These are phyloP conservation scores for Xylariaceae sp. DNA, from an alignment of 2,329 filamentous ascomycete genomes.

Conservation along the genomic window DNA sequence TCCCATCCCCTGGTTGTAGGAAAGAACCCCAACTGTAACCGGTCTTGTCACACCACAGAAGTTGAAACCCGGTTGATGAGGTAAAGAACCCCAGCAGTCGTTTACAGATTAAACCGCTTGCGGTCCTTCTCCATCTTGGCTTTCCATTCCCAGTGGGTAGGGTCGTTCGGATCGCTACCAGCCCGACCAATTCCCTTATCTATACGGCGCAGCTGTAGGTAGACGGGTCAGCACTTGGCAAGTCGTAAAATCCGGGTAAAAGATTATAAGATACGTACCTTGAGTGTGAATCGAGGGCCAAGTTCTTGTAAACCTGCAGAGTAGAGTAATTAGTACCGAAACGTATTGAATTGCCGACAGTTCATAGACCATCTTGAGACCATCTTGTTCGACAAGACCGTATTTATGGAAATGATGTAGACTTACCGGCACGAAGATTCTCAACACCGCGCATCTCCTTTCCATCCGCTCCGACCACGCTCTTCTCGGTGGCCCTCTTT, in stretches of 20 bases:
- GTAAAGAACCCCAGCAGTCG: background rate
- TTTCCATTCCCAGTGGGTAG: constrained; percentile 95
- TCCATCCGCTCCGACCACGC: constrained; percentile 73
- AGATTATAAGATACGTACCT: constrained; percentile 78
- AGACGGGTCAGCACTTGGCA: constrained; percentile 3
- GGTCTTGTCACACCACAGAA: background rate
- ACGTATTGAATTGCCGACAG: too few relatives aligned
- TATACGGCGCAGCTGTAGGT: constrained; percentile 48
- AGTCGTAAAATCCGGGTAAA: background rate
- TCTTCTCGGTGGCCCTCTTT: constrained; percentile 80
- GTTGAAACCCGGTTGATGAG: background rate
- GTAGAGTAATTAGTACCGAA: constrained; percentile 11
- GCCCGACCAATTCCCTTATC: constrained; percentile 78
- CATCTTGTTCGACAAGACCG: background rate
- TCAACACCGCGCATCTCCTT: constrained; percentile 80
- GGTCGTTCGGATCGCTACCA: constrained; percentile 63
- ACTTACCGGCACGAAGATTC: constrained; percentile 60
- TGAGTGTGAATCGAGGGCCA: constrained; percentile 71
- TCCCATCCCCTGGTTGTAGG: background rate
- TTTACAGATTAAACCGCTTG: constrained; percentile 84
- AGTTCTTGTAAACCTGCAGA: constrained; percentile 73
- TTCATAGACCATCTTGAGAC: too few relatives aligned
- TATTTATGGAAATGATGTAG: background rate
- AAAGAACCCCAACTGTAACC: background rate
- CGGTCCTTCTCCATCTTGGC: constrained; percentile 84